These are phyloP conservation scores for Phaeomoniella chlamydospora DNA, from an alignment of 2,329 filamentous ascomycete species.

Conservation along the genomic window DNA sequence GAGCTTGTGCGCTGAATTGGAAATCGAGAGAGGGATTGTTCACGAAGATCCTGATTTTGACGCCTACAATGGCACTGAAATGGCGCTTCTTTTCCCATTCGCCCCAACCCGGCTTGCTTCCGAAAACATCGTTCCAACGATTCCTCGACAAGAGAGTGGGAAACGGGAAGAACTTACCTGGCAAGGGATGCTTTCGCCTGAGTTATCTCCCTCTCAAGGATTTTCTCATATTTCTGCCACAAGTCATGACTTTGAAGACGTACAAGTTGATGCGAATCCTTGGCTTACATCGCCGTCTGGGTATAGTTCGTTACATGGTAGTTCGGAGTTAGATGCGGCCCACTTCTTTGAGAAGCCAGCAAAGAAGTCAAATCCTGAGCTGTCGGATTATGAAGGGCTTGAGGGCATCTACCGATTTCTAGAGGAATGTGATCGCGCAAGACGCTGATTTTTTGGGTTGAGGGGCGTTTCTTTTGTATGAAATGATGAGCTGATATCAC, in stretches of 20 bases:
- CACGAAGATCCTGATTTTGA: conserved; percentile 68
- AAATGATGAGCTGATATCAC: not conserved
- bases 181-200: conserved; percentile 41
- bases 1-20: conserved; percentile 70
- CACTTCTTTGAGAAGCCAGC: conserved; percentile 12
- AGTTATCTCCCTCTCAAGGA: conserved; percentile 9
- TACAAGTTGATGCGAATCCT: conserved; percentile 33
- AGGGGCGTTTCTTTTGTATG: not conserved
- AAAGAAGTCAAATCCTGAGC: conserved; percentile 16
- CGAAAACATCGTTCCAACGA: conserved; percentile 29
- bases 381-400: conserved; percentile 45
- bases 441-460: conserved; percentile 2
- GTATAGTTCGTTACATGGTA: conserved; percentile 43
- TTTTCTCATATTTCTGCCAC: conserved; percentile 13
- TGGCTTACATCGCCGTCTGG: conserved; percentile 39
- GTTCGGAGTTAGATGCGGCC: conserved; percentile 29
- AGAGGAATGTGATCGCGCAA: conserved; percentile 44
- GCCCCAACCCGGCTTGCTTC: conserved; percentile 47
- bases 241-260: conserved; percentile 23
- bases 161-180: conserved; percentile 34
- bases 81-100: conserved; percentile 76
- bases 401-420: conserved; percentile 54
- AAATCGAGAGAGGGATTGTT: conserved; percentile 66
- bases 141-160: conserved; percentile 11
- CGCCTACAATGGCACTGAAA: conserved; percentile 47